Evolutionary conservation across 2,329 filamentous ascomycete species (phyloP), one percentile per base, ranked within the genome.

Genomic region (Aspergillus sojae): DNA sequence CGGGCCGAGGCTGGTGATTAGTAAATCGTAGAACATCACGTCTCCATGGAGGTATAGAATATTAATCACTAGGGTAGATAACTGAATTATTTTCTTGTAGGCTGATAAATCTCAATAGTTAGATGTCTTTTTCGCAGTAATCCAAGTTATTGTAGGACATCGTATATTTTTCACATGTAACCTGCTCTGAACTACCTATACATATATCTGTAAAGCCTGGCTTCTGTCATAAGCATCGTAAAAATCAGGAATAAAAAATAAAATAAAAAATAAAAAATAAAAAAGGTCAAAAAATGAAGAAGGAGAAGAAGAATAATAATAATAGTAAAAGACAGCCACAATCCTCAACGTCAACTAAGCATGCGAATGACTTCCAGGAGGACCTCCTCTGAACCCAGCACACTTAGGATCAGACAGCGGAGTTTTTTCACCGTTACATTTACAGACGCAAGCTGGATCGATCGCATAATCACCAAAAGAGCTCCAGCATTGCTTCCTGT

Each of bases 1-100:
- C 26, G 46, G 28, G 32, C 58, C 58, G 58, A 56, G 52, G 59
- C 26, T 56, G 59, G 39, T 52, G 59, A 62, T 57, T 56, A 48
- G 23, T 61, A 30, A 48, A 36, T n/a, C 34, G 19, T 41, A n/a
- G 1, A n/a, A n/a, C 7, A n/a, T 9, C 3, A n/a, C 3, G 16
- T 10, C 7, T 41, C 9, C 39, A n/a, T 9, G 16, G 16, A n/a
- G 1, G 16, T n/a, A n/a, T n/a, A 10, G 16, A n/a, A 41, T 10
- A 41, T 41, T 9, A 41, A 41, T n/a, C 19, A 41, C 19, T 4
- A 41, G 14, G 2, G 7, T 19, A 41, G 3, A 41, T 21, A 21
- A 21, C 21, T 21, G 21, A 21, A 21, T 21, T 21, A 21, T 21
- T 21, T 21, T 21, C 21, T 21, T 21, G 21, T 21, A 21, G 21